A percentile compares a stretch with the other conserved stretches of the same genome.
Evolutionary conservation across 164 flowering plant species (phyloP).

Genomic region (Liriodendron chinense): DNA sequence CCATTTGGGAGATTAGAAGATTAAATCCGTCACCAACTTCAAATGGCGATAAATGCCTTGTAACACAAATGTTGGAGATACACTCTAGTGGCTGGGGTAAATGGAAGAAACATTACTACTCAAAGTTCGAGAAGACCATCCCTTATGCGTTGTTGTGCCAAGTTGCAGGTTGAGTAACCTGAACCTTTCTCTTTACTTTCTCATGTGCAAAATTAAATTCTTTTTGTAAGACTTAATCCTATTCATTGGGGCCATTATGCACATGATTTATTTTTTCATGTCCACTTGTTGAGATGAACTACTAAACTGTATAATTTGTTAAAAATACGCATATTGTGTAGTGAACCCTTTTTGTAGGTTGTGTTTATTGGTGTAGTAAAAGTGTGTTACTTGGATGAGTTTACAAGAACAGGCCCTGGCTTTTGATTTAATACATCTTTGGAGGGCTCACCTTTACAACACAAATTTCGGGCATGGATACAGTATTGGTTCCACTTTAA

Average conservation of each 20-base stretch:
- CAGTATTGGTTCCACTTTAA: no score
- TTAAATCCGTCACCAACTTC: slow-evolving; percentile 41
- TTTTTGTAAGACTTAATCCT: no score
- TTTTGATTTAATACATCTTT: no score
- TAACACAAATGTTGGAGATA: slow-evolving; percentile 83
- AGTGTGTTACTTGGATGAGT: no score
- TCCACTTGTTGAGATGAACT: not conserved
- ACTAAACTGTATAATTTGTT: not conserved
- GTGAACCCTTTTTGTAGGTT: no score
- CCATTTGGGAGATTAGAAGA: slow-evolving; percentile 88
- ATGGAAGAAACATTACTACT: slow-evolving; percentile 59
- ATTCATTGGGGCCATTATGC: not conserved
- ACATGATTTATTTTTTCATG: not conserved
- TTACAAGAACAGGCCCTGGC: no score
- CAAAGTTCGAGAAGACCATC: slow-evolving; percentile 74
- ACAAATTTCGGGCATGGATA: no score
- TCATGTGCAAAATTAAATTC: not conserved
- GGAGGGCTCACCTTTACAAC: no score
- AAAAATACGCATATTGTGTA: no score
- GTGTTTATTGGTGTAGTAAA: no score
- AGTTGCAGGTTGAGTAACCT: slow-evolving; percentile 69
- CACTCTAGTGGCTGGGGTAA: slow-evolving; percentile 52
- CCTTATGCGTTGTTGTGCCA: slow-evolving; percentile 78
- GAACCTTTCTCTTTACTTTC: slow-evolving; percentile 3
- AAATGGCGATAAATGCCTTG: slow-evolving; percentile 55